Evolutionary conservation across 2,329 filamentous ascomycete species (phyloP).

Genomic region (Epichloe aotearoae): DNA sequence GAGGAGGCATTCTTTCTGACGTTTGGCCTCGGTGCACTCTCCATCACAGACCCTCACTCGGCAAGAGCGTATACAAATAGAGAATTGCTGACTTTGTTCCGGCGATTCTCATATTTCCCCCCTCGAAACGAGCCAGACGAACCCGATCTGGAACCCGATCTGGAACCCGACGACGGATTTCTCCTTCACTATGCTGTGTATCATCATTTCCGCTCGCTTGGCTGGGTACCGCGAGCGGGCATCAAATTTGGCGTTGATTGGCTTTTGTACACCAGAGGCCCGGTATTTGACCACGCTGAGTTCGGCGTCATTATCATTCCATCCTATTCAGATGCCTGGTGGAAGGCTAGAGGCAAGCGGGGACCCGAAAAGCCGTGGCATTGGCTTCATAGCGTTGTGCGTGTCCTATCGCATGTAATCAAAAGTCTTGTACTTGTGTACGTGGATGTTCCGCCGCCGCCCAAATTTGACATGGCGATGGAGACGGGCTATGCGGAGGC

Average conservation of each 20-base stretch:
- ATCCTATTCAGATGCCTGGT: slow-evolving; percentile 62
- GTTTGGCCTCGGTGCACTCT: slow-evolving; percentile 66
- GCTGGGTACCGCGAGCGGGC: slow-evolving; percentile 85
- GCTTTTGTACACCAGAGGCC: slow-evolving; percentile 84
- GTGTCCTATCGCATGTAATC: slow-evolving; percentile 77
- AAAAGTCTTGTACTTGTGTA: slow-evolving; percentile 87
- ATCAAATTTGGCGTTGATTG: slow-evolving; percentile 94
- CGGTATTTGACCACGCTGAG: slow-evolving; percentile 89
- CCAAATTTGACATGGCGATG: slow-evolving; percentile 29
- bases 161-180: slow-evolving; percentile 70
- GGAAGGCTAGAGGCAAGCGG: slow-evolving; percentile 45
- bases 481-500: slow-evolving; percentile 46
- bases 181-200: slow-evolving; percentile 79
- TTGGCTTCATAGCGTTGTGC: slow-evolving; percentile 79
- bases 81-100: slow-evolving; percentile 53
- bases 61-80: slow-evolving; percentile 33
- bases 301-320: slow-evolving; percentile 80
- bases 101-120: slow-evolving; percentile 57
- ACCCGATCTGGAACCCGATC: slow-evolving; percentile 48
- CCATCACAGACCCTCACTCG: slow-evolving; percentile 40
- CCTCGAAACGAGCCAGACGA: slow-evolving; percentile 27
- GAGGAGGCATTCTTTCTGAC: slow-evolving; percentile 87
- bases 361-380: slow-evolving; percentile 50
- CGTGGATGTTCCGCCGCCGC: slow-evolving; percentile 72
- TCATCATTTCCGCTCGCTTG: slow-evolving; percentile 89